Evolutionary conservation across 1,284 basidiomycete species (phyloP).

Genomic region (Puccinia triticina): DNA sequence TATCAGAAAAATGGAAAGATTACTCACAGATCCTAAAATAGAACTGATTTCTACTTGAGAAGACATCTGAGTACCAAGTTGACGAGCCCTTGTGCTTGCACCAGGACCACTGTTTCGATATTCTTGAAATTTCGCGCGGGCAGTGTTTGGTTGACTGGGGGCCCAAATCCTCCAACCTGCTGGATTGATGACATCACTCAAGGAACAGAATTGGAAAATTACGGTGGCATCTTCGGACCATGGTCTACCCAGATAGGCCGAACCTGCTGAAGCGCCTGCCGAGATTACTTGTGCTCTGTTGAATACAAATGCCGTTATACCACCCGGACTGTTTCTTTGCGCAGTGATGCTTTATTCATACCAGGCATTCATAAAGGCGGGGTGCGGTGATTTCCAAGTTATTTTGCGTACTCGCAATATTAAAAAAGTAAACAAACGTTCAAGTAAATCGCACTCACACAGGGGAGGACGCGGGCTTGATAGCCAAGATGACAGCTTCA

Average conservation of each 20-base stretch:
- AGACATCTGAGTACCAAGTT: slow-evolving; percentile 10
- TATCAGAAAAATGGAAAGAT: background rate
- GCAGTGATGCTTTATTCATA: slow-evolving; percentile 32
- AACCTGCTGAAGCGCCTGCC: background rate
- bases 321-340: background rate
- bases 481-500: slow-evolving; percentile 16
- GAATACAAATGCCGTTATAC: background rate
- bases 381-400: background rate
- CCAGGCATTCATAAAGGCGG: background rate
- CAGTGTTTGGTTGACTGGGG: slow-evolving; percentile 5
- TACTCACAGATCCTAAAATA: background rate
- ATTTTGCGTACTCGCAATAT: background rate
- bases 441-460: background rate
- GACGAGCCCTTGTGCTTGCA: slow-evolving; percentile 2
- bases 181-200: slow-evolving; percentile 41
- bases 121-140: slow-evolving; percentile 14
- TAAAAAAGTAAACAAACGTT: background rate
- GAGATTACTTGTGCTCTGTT: slow-evolving; percentile 18
- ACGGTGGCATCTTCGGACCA: slow-evolving; percentile 26
- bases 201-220: slow-evolving; percentile 14
- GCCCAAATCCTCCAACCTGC: slow-evolving; percentile 28
- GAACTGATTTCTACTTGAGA: background rate
- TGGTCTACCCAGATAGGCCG: slow-evolving; percentile 35
- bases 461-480: background rate
- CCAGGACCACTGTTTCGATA: slow-evolving; percentile 12